Conservation (phyloP, 306 rosid species). For the Quercus cerris region DNA sequence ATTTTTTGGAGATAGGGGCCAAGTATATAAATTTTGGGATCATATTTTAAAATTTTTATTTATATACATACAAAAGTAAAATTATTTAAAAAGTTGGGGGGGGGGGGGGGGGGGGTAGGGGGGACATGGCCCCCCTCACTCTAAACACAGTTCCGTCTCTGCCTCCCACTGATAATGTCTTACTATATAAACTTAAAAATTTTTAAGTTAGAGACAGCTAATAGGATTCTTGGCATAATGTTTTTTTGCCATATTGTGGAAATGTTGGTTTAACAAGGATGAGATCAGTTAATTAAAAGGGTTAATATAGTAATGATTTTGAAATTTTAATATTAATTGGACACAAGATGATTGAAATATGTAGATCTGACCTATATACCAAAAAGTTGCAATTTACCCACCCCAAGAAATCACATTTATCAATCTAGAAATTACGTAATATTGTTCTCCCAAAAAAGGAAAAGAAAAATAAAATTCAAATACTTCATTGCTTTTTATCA, state of each 20-base stretch:
- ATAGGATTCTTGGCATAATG: background rate
- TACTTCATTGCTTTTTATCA: background rate
- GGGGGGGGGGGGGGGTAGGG: background rate
- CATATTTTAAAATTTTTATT: too few relatives aligned
- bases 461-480: background rate
- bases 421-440: background rate
- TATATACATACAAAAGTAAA: too few relatives aligned
- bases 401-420: background rate
- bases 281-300: background rate
- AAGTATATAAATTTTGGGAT: too few relatives aligned
- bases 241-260: background rate
- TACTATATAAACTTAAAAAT: background rate
- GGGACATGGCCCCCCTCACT: too few relatives aligned
- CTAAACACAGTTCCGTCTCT: too few relatives aligned
- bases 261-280: background rate
- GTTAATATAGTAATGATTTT: background rate
- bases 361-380: background rate
- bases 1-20: too few relatives aligned
- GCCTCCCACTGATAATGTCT: background rate
- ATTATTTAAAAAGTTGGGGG: slow-evolving; percentile 7
- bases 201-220: background rate
- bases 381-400: background rate
- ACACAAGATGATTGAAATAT: background rate
- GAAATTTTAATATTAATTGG: background rate
- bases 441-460: background rate